Evolutionary conservation across 257 asterid genomes (phyloP), one percentile per base, ranked within the genome.

Genomic region (Gentiana macrophylla): DNA sequence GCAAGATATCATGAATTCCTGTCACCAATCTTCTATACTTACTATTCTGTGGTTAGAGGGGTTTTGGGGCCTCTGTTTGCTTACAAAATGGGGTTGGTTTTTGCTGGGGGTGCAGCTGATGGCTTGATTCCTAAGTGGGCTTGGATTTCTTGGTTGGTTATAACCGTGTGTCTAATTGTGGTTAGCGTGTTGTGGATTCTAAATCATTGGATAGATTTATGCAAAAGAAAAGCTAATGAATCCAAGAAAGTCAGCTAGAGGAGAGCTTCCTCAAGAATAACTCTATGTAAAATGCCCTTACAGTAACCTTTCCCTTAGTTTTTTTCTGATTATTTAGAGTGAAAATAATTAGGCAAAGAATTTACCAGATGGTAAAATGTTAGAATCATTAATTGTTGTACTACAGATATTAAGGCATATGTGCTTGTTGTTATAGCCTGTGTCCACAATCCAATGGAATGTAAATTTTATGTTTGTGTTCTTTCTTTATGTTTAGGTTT

Each of bases 91-190:
- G 75, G 74, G 4, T 32, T 69, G 67, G 37, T 56, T 62, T 75
- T 65, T 44, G 61, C 54, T 3, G 45, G 66, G 56, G 77, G 68
- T 38, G 62, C 49, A 35, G 77, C 55, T 12, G 59, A 64, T 58
- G 68, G 64, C 43, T 62, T 70, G 63, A 67, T 88, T 63, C 92
- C 94, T 51, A 54, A 38, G 65, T 73, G 93, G 86, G 85, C 73
- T 62, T 75, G 85, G 93, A 52, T 73, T 65, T 84, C 96, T 74
- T 84, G 94, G 94, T 73, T 82, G 68, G 68, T 69, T 68, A 87
- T 88, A 66, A 84, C 74, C 52, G 78, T 51, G 34, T 64, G 57
- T 62, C 86, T 76, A 6, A 79, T 82, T 60, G 77, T 74, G 62
- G 65, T 70, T 37, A 88, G 94, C 72, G 49, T 84, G 24, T 37